Evolutionary conservation across 164 flowering plant species (phyloP).

Genomic region (Vitis labrusca): DNA sequence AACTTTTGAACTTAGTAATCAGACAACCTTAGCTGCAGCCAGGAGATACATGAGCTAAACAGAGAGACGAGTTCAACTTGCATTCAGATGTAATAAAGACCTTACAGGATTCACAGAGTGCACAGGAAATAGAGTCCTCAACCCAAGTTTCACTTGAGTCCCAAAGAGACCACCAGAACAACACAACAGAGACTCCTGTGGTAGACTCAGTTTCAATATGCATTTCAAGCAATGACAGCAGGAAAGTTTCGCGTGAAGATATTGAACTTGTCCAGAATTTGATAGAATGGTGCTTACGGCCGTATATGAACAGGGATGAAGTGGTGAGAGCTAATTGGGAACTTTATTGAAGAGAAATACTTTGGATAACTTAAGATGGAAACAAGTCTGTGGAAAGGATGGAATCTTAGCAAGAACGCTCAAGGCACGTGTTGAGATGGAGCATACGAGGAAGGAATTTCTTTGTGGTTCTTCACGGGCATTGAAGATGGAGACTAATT

Average conservation of each 20-base stretch:
- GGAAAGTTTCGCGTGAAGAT: slow-evolving; percentile 87
- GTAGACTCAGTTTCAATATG: slow-evolving; percentile 74
- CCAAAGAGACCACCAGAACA: slow-evolving; percentile 62
- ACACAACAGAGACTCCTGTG: slow-evolving; percentile 55
- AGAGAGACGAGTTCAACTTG: slow-evolving; percentile 35
- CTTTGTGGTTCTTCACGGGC: slow-evolving; percentile 34
- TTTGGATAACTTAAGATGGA: slow-evolving; percentile 61
- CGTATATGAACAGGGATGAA: slow-evolving; percentile 88
- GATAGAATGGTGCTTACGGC: slow-evolving; percentile 86
- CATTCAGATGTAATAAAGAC: slow-evolving; percentile 50
- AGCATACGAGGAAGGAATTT: slow-evolving; percentile 48
- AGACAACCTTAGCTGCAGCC: neutral
- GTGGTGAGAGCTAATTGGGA: slow-evolving; percentile 75
- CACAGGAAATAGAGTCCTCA: slow-evolving; percentile 57
- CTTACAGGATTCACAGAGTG: slow-evolving; percentile 50
- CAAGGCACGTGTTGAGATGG: slow-evolving; percentile 67
- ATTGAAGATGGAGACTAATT: slow-evolving; percentile 58
- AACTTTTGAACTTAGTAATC: neutral
- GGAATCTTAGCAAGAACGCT: slow-evolving; percentile 59
- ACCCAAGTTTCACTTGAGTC: slow-evolving; percentile 67
- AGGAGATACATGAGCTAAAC: slow-evolving; percentile 3
- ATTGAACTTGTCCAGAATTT: slow-evolving; percentile 90
- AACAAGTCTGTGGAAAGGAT: slow-evolving; percentile 60
- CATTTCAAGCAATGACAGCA: slow-evolving; percentile 69
- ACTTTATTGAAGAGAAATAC: slow-evolving; percentile 45